These are phyloP conservation scores for Triticum dicoccoides DNA, from an alignment of 176 grass and related monocot species.

Conservation along the genomic window DNA sequence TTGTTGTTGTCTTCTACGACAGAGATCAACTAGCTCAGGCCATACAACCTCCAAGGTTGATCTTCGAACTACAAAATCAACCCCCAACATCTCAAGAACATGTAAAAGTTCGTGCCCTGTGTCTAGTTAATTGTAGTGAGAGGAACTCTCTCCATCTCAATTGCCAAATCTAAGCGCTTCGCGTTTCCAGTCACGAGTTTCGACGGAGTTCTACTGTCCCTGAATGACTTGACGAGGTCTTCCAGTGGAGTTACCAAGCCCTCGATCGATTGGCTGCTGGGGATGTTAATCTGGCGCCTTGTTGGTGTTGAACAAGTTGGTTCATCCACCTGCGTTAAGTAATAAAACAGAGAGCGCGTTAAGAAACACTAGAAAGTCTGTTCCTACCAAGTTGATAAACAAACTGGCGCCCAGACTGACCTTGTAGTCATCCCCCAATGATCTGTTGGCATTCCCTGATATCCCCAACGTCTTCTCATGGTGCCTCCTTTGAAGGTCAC, in stretches of 20 bases:
- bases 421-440: slow-evolving; percentile 57
- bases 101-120: slow-evolving; percentile 4
- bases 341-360: not conserved
- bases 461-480: slow-evolving; percentile 45
- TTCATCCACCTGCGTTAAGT: slow-evolving; percentile 58
- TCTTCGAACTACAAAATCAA: not conserved
- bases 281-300: slow-evolving; percentile 43
- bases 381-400: not conserved
- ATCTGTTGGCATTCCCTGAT: slow-evolving; percentile 40
- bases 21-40: slow-evolving; percentile 11
- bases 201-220: slow-evolving; percentile 42
- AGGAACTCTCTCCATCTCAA: slow-evolving; percentile 52
- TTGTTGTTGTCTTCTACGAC: not conserved
- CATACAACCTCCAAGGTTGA: slow-evolving; percentile 6
- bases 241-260: slow-evolving; percentile 55
- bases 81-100: not conserved
- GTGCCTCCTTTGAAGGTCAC: slow-evolving; percentile 48
- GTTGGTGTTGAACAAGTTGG: slow-evolving; percentile 62
- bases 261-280: slow-evolving; percentile 50
- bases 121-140: slow-evolving; percentile 64
- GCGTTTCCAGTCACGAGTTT: slow-evolving; percentile 41
- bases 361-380: not conserved
- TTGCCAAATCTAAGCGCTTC: slow-evolving; percentile 38
- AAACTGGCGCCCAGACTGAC: slow-evolving; percentile 1
- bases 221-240: slow-evolving; percentile 58